These are phyloP conservation scores for Cyclotella cryptica DNA, from an alignment of 108 stramenopile genomes.

Conservation along the genomic window DNA sequence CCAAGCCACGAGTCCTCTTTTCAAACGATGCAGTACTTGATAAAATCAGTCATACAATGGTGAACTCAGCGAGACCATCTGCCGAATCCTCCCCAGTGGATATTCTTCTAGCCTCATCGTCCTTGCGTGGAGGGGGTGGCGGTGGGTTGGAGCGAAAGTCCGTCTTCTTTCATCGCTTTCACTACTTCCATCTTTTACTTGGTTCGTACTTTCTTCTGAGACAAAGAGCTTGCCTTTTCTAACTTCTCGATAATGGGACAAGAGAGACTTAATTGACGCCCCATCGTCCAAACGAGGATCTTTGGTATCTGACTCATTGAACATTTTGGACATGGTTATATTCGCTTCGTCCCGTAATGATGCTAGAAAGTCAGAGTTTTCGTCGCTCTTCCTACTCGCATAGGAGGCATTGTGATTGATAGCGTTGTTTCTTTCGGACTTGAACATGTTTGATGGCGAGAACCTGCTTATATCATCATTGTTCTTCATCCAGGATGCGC, in stretches of 20 bases:
- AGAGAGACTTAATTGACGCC: slow-evolving; percentile 52
- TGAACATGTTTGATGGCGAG: neutral
- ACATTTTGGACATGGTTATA: slow-evolving; percentile 34
- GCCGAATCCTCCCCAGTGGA: slow-evolving; percentile 19
- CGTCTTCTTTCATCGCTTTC: slow-evolving; percentile 9
- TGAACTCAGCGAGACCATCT: slow-evolving; percentile 51
- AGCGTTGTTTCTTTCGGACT: neutral
- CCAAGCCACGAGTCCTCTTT: too few species aligned
- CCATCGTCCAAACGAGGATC: slow-evolving; percentile 54
- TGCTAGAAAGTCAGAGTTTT: slow-evolving; percentile 32
- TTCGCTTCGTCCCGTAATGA: slow-evolving; percentile 43
- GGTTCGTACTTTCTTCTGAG: neutral
- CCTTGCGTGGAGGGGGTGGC: slow-evolving; percentile 36
- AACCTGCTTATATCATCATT: neutral
- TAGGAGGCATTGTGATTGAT: slow-evolving; percentile 4
- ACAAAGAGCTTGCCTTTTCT: slow-evolving; percentile 42
- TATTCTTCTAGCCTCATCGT: neutral
- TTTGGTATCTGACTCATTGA: slow-evolving; percentile 22
- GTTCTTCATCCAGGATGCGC: slow-evolving; percentile 34
- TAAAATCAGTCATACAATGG: slow-evolving; percentile 32
- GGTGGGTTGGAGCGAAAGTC: slow-evolving; percentile 27
- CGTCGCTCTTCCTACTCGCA: slow-evolving; percentile 24
- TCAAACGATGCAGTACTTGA: neutral
- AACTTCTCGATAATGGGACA: slow-evolving; percentile 52
- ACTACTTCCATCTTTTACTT: neutral